Evolutionary conservation across 176 grass and related monocot species (phyloP), one percentile per base, ranked within the genome.

Genomic region (Triticum turgidum): DNA sequence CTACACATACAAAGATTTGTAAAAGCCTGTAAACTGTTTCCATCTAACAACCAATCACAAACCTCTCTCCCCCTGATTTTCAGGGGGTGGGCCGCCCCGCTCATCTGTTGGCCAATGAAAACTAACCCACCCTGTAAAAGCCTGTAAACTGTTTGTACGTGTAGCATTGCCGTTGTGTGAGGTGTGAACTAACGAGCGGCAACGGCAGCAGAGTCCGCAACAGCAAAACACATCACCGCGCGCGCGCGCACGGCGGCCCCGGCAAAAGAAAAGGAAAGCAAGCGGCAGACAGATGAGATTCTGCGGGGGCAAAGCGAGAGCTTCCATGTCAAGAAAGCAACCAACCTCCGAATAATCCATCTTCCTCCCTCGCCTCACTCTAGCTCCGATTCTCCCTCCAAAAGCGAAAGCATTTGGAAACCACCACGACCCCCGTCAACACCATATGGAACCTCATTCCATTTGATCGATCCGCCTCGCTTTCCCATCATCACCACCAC

Each of bases 321-420:
- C 86, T 88, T 91, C 90, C 90, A 88, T 9, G 86, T 82, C 83
- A 87, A 89, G 83, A 89, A 82, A 89, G 86, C 78, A 29, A 63
- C 86, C 79, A 86, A 11, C 82, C 22, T 18, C 85, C 3, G 72
- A 4, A 47, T 47, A 1, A 47, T 47, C 44, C 44, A 13, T 47
- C 44, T 47, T 4, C 92, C 66, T 86, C 80, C 47, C 10, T 47
- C 5, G 15, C 47, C 69, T 76, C 85, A 62, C 69, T 85, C 89
- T 80, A 72, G 77, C 63, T 85, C 64, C 35, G 78, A 93, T 84
- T 92, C 91, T 84, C 37, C 39, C 76, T 67, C 54, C 86, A 42
- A 83, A 87, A 86, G 80, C 54, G 34, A 89, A 88, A 86, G 78
- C 78, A 76, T n/a, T 42, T 34, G n/a, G 61, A 54, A 85, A 87